Percentiles rank a stretch among this genome's conserved stretches.
phyloP scores from a whole-genome alignment of 2,329 filamentous ascomycete species.

The Trichoderma sp. region DNA sequence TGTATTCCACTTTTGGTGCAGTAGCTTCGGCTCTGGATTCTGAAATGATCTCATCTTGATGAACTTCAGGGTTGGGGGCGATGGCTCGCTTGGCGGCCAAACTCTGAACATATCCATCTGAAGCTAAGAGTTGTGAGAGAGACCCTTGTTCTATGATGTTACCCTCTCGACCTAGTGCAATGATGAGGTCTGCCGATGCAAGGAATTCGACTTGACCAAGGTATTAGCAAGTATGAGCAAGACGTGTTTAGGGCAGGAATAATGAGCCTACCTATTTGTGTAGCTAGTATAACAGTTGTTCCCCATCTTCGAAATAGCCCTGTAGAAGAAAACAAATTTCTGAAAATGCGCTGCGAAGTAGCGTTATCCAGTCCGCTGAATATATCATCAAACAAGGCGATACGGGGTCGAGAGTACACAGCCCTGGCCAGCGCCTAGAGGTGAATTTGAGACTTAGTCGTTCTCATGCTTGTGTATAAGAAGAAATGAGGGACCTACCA shows the following conservation, averaged over 20 bases:
- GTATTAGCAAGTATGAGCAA: not conserved
- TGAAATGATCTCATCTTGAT: not conserved
- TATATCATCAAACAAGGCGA: slow-evolving; percentile 39
- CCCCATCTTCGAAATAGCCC: slow-evolving; percentile 31
- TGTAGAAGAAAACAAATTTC: slow-evolving; percentile 27
- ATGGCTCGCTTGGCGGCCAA: not conserved
- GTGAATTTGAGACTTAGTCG: not conserved
- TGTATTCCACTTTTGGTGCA: not conserved
- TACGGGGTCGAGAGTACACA: slow-evolving; percentile 33
- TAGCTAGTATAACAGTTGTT: slow-evolving; percentile 39
- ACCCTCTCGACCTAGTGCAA: slow-evolving; percentile 5
- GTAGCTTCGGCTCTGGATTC: not conserved
- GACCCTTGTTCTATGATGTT: slow-evolving; percentile 1
- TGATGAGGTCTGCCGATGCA: slow-evolving; percentile 9
- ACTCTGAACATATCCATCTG: not conserved
- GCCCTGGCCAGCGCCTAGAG: slow-evolving; percentile 38
- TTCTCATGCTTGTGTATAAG: not conserved
- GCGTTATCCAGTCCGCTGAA: slow-evolving; percentile 38
- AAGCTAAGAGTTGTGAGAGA: not conserved
- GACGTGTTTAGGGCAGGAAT: not conserved
- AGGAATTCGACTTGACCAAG: not conserved
- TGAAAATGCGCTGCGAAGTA: slow-evolving; percentile 34
- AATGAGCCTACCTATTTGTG: slow-evolving; percentile 29
- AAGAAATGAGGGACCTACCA: slow-evolving; percentile 29
- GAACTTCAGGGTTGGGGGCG: not conserved